phyloP scores from a whole-genome alignment of 352 stramenopile genomes.

The Phytophthora tentaculata region DNA sequence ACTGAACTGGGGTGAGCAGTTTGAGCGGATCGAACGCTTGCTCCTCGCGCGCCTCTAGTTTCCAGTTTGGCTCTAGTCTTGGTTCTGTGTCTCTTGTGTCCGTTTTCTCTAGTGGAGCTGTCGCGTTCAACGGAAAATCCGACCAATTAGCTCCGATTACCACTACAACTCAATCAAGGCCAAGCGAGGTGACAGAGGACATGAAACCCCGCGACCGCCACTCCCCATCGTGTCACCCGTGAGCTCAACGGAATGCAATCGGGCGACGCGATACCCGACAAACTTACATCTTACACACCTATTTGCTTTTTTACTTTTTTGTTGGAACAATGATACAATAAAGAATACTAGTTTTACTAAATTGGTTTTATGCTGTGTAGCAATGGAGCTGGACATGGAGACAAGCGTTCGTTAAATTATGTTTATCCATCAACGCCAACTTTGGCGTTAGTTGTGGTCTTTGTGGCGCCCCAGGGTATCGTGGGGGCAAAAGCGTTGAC shows the following conservation, averaged over 20 bases:
- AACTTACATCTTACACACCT: conserved; percentile 28
- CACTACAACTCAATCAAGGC: conserved; percentile 16
- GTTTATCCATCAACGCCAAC: conserved; percentile 39
- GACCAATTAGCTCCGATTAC: conserved; percentile 36
- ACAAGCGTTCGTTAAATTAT: too few relatives aligned
- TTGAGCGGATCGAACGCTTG: conserved; percentile 38
- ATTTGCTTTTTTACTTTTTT: conserved; percentile 32
- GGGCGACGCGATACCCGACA: conserved; percentile 30
- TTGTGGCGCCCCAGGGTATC: conserved; percentile 26
- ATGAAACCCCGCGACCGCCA: conserved; percentile 27
- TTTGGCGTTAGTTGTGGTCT: conserved; percentile 25
- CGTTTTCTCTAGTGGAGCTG: conserved; percentile 36
- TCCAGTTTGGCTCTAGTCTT: conserved; percentile 28
- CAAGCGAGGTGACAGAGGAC: conserved; percentile 34
- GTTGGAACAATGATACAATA: conserved; percentile 41
- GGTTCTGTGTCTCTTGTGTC: conserved; percentile 34
- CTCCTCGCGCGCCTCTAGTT: conserved; percentile 2
- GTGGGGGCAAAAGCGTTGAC: conserved; percentile 22
- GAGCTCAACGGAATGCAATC: conserved; percentile 41
- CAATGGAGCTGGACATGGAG: background rate
- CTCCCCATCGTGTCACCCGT: conserved; percentile 25
- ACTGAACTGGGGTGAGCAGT: conserved; percentile 9
- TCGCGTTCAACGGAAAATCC: conserved; percentile 37
- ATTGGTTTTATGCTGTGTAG: conserved; percentile 15
- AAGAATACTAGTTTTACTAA: conserved; percentile 37